Base-by-base conservation (phyloP, 352 stramenopile species). In the Phytophthora syringae region DNA sequence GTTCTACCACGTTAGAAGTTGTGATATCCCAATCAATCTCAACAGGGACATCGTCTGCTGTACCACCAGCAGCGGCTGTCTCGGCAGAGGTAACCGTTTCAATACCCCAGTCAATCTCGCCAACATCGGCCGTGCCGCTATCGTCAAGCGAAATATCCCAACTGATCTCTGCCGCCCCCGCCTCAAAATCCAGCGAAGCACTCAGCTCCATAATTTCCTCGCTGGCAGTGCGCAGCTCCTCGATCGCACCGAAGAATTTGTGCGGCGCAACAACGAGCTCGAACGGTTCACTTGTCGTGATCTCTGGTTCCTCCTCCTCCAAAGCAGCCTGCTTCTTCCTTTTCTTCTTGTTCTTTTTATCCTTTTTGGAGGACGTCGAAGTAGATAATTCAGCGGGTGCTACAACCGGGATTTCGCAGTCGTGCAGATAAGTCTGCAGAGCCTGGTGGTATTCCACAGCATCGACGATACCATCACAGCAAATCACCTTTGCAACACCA, bases 11-110 rank as follows among this genome's bases (percentile, higher is more conserved):
- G 24, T 89, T 73, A 13, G 69, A 72, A 7, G 60, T 80, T n/a
- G 82, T 79, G 39, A 92, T 91, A 45, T 90, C 81, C 85, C 85
- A 93, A 64, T 92, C 81, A 36, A 93, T 93, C 24, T 89, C 83
- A 18, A 83, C 73, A 20, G 82, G 68, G 1, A 55, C 40, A 34
- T 87, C 67, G 10, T 74, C 25, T 50, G 57, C 56, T 50, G 58
- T 24, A 54, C 15, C 18, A 30, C 32, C 64, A 27, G 47, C 62
- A 48, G 36, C 48, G 40, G 61, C n/a, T n/a, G n/a, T 50, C 6
- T 74, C 68, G 7, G 47, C 54, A 1, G 66, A 60, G 9, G 42
- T 50, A 9, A 82, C 63, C 0, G 74, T 80, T 65, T 87, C 79
- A 25, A 90, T 92, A 13, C 78, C 80, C 82, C 82, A 92, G 58